Percentiles rank a stretch among this genome's conserved stretches.
These are phyloP conservation scores for Clarireedia monteithiana DNA, from an alignment of 2,329 filamentous ascomycete species.

Conservation along the genomic window DNA sequence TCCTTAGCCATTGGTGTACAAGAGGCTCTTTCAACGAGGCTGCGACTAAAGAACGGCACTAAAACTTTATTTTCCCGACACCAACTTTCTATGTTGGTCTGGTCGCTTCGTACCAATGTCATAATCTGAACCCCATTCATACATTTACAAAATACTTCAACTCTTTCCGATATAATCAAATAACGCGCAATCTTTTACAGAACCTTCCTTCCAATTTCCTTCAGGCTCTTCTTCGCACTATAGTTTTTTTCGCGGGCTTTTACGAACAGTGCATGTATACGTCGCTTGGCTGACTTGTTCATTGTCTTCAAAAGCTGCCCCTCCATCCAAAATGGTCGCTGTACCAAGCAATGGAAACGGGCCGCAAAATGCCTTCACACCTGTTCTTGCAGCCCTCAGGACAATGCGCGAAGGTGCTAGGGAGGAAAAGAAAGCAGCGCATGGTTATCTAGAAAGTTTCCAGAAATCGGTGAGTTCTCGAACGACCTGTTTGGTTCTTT, in stretches of 20 bases:
- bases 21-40: background rate
- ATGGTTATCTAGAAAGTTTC: constrained; percentile 86
- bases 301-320: constrained; percentile 19
- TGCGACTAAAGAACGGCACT: constrained; percentile 2
- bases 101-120: too few species aligned
- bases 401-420: constrained; percentile 85
- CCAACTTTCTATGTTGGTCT: background rate
- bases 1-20: background rate
- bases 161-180: constrained; percentile 1
- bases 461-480: constrained; percentile 81
- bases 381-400: constrained; percentile 79
- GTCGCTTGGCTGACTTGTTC: constrained; percentile 6
- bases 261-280: constrained; percentile 10
- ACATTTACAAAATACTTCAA: constrained; percentile 6
- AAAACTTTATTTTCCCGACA: constrained; percentile 10
- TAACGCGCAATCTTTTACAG: background rate
- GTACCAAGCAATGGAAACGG: constrained; percentile 47
- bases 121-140: background rate
- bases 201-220: background rate
- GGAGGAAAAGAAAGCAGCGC: constrained; percentile 79
- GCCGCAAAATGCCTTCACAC: constrained; percentile 65
- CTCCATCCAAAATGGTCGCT: constrained; percentile 24
- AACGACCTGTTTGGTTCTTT: constrained; percentile 1
- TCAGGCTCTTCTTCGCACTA: background rate
- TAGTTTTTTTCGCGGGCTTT: background rate